A percentile compares a stretch with the other conserved stretches of the same genome.
phyloP scores from a whole-genome alignment of 192 early-diverging fungal species.

The Chytriomyces confervae region DNA sequence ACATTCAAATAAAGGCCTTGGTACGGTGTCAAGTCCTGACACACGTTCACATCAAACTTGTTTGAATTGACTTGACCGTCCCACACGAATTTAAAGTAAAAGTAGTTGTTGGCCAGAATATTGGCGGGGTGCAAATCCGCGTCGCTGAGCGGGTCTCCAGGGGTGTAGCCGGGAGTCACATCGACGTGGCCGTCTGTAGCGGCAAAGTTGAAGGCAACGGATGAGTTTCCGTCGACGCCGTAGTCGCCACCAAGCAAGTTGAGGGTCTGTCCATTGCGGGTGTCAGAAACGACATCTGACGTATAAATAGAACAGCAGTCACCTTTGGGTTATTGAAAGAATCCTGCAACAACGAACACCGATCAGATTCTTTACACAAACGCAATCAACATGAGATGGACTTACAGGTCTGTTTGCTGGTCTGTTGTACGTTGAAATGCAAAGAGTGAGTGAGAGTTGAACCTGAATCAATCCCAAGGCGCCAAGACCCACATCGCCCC shows the following conservation, averaged over 20 bases:
- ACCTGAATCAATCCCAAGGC: too few relatives aligned
- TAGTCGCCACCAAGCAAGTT: conserved; percentile 36
- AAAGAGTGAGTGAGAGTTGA: neutral
- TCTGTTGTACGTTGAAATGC: neutral
- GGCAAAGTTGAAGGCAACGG: conserved; percentile 16
- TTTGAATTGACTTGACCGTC: conserved; percentile 11
- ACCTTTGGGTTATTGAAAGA: conserved; percentile 7
- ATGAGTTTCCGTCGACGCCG: conserved; percentile 18
- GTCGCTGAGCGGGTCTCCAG: neutral
- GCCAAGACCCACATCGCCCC: neutral
- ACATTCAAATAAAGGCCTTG: conserved; percentile 32
- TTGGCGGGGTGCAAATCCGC: conserved; percentile 14
- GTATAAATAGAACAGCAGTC: neutral
- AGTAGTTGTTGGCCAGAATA: conserved; percentile 26
- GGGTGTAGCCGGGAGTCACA: neutral
- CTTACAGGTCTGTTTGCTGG: too few relatives aligned
- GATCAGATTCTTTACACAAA: neutral
- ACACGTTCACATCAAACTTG: conserved; percentile 19
- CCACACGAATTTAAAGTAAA: conserved; percentile 37
- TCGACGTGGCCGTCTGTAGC: conserved; percentile 14
- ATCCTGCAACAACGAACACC: neutral
- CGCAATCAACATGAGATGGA: neutral
- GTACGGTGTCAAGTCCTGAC: conserved; percentile 29
- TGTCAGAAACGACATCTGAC: neutral
- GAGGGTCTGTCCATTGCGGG: conserved; percentile 1